Conservation (phyloP, 768 basidiomycete species). For the Pholiota molesta region DNA sequence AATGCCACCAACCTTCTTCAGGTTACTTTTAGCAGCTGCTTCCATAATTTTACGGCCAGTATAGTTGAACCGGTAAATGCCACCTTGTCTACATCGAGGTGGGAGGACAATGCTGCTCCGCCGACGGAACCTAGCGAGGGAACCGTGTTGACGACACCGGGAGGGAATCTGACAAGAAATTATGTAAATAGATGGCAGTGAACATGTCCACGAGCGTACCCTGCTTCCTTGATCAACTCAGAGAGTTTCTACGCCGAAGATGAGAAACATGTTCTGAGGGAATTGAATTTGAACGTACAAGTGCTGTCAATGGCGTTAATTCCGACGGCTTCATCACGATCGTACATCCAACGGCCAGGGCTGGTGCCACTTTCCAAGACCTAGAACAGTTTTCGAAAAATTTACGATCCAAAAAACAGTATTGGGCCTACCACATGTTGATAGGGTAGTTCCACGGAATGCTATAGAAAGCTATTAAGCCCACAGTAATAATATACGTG, state of each 20-base stretch:
- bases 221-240: slow-evolving; percentile 81
- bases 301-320: slow-evolving; percentile 79
- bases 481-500: slow-evolving; percentile 1
- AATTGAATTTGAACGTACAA: slow-evolving; percentile 46
- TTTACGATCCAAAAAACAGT: neutral
- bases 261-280: slow-evolving; percentile 5
- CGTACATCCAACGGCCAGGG: slow-evolving; percentile 88
- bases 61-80: slow-evolving; percentile 94
- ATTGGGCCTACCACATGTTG: slow-evolving; percentile 66
- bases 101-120: slow-evolving; percentile 82
- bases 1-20: slow-evolving; percentile 72
- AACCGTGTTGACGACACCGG: slow-evolving; percentile 89
- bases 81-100: slow-evolving; percentile 89
- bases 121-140: slow-evolving; percentile 82
- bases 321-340: slow-evolving; percentile 97
- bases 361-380: slow-evolving; percentile 93
- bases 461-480: slow-evolving; percentile 36
- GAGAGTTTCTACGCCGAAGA: slow-evolving; percentile 65
- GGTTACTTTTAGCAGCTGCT: slow-evolving; percentile 89
- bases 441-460: slow-evolving; percentile 96
- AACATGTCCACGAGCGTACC: slow-evolving; percentile 46
- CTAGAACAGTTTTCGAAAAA: slow-evolving; percentile 32
- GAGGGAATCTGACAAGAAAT: slow-evolving; percentile 65
- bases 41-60: slow-evolving; percentile 88
- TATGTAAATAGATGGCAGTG: slow-evolving; percentile 12